These are phyloP conservation scores for Elsinoe perseae DNA, from an alignment of 2,329 filamentous ascomycete species.

Conservation along the genomic window DNA sequence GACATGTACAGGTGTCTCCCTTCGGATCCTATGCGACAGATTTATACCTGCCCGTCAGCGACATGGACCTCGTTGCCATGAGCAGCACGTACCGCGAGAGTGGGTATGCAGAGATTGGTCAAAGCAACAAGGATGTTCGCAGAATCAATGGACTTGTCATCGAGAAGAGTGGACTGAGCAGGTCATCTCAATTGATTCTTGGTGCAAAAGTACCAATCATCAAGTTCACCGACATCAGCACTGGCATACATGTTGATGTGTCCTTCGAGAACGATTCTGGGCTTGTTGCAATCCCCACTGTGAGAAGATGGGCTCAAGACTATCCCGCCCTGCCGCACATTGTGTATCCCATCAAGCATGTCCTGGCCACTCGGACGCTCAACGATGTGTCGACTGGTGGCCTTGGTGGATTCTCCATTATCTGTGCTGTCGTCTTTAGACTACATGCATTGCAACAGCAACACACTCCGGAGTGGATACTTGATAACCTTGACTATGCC, in stretches of 20 bases:
- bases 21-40: slow-evolving; percentile 93
- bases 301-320: slow-evolving; percentile 66
- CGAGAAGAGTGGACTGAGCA: slow-evolving; percentile 21
- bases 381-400: slow-evolving; percentile 90
- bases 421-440: slow-evolving; percentile 85
- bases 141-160: slow-evolving; percentile 43
- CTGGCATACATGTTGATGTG: slow-evolving; percentile 78
- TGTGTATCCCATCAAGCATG: slow-evolving; percentile 86
- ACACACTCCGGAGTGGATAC: slow-evolving; percentile 13
- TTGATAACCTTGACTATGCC: slow-evolving; percentile 31
- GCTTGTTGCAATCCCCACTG: slow-evolving; percentile 70
- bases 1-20: slow-evolving; percentile 55
- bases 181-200: slow-evolving; percentile 52
- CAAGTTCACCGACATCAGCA: slow-evolving; percentile 75
- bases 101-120: slow-evolving; percentile 37
- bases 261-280: slow-evolving; percentile 91
- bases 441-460: slow-evolving; percentile 70
- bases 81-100: slow-evolving; percentile 51
- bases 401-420: slow-evolving; percentile 87
- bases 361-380: slow-evolving; percentile 76
- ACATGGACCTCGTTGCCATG: slow-evolving; percentile 88
- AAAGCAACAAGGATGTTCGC: not conserved
- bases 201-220: slow-evolving; percentile 81
- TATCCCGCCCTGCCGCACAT: slow-evolving; percentile 82
- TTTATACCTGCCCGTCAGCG: slow-evolving; percentile 65